Base-by-base conservation (phyloP, 139 green algal species). In the Tetraselmis striata region DNA sequence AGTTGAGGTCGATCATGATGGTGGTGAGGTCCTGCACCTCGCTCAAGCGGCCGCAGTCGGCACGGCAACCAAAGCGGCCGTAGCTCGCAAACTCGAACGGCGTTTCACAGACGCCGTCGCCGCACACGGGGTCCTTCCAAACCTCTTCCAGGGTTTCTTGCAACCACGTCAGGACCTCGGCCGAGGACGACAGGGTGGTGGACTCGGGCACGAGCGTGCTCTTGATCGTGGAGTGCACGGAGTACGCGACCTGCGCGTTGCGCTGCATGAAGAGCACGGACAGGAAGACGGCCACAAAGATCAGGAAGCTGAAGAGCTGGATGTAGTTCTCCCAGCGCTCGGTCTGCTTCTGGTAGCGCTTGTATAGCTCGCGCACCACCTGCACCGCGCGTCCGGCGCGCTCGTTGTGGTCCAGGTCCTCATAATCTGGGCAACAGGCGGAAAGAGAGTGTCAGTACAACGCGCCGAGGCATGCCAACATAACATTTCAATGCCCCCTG, bases 41-140 rank as follows among this genome's bases (percentile, higher is more conserved):
- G 22, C 88, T 82, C 59, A 95, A 89, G 81, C 90, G 86, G 30
- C 94, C 94, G 84, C 94, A 97, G 80, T 97, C 94, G 0, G 92
- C 92, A 29, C 90, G 86, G 79, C 94, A 97, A 1, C 94, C 94
- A 86, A 97, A 97, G 2, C 89, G 81, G 11, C 92, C 92, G 85
- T 95, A 97, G 0, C 88, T 90, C 0, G 92, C 90, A 83, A 94
- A 96, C 83, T 97, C 94, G 81, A 94, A 95, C 0, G 94, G 94
- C 11, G 86, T 80, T 25, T 95, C 90, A 83, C 94, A 97, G 1
- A 94, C 59, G 22, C 94, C 94, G 81, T 97, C 93, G 59, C 94
- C 94, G 79, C 94, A 97, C 2, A 89, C 86, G 0, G 92, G 92
- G 82, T 97, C 93, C 58, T 87, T 85, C 92, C 92, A 97, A 0